Evolutionary conservation across 2,329 filamentous ascomycete species (phyloP), one percentile per base, ranked within the genome.

Genomic region (Colletotrichum filicis): DNA sequence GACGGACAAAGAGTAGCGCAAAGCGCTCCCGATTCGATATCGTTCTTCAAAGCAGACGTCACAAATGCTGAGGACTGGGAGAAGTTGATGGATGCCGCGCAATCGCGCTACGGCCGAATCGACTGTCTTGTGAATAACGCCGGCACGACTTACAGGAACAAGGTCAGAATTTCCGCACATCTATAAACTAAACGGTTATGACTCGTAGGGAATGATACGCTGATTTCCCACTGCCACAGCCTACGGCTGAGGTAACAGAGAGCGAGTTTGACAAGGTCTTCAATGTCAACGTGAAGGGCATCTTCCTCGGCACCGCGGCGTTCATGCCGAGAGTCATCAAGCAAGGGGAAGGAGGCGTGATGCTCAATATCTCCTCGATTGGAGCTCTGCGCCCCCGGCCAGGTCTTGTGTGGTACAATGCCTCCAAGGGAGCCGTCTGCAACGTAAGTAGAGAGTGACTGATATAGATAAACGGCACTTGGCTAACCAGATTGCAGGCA

Each of bases 311-410:
- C 0, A 88, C 89, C 1, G 86, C 86, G 66, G 88, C 91, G 4
- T 58, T 73, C 35, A 66, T 73, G 68, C 71, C 71, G 4, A 26
- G 68, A 7, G 88, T 93, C 56, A 80, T 92, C 37, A 86, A 87
- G 69, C 95, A 96, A 89, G 89, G 85, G 42, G 89, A 87, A 75
- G 92, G 90, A 32, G 93, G 91, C 80, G 90, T 95, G 80, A 94
- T 95, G 52, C 55, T 77, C 87, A 95, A 95, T 85, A 95, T 93
- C 2, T 93, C 93, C 6, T 93, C 91, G 53, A 92, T 95, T 24
- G 93, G 95, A 8, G 93, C 93, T 5, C n/a, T 66, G 8, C 82
- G 92, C 30, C 92, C 92, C 0, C 84, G 92, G 28, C 89, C 90
- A 0, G 88, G 90, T 0, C 78, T 93, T 58, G 91, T 91, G 1